Evolutionary conservation across 108 stramenopile genomes (phyloP).

Genomic region (Fragilariopsis cylindrus): DNA sequence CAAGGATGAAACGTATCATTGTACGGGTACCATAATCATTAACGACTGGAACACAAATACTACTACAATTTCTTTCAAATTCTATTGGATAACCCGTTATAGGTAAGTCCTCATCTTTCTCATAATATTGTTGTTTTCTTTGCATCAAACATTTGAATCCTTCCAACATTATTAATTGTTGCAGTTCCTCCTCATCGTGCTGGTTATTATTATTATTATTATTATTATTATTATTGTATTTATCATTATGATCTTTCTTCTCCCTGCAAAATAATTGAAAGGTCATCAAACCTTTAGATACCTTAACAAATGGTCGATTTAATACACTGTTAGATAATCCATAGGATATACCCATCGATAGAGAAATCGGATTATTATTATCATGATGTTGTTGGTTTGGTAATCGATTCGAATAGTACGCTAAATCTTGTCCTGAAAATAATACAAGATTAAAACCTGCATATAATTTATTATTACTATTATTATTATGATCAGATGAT

Average conservation of each 20-base stretch:
- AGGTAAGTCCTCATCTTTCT: neutral
- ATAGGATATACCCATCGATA: neutral
- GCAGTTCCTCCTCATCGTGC: neutral
- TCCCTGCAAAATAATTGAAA: neutral
- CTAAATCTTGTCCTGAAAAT: slow-evolving; percentile 11
- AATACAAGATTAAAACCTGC: slow-evolving; percentile 5
- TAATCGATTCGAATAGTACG: slow-evolving; percentile 4
- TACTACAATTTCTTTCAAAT: neutral
- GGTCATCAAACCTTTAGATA: neutral
- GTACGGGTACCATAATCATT: slow-evolving; percentile 4
- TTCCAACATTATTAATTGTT: neutral
- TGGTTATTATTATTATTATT: neutral
- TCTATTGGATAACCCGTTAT: neutral
- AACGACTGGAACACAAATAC: neutral
- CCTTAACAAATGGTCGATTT: neutral
- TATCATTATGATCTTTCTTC: neutral
- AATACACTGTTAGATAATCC: slow-evolving; percentile 11
- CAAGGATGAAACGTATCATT: slow-evolving; percentile 2
- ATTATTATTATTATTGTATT: neutral
- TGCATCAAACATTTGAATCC: neutral
- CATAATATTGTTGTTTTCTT: neutral
- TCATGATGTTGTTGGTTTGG: neutral
- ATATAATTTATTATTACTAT: neutral
- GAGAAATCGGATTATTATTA: neutral
- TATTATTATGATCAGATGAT: no score